These are phyloP conservation scores for Lavandula angustifolia DNA, from an alignment of 257 asterid genomes.

Conservation along the genomic window DNA sequence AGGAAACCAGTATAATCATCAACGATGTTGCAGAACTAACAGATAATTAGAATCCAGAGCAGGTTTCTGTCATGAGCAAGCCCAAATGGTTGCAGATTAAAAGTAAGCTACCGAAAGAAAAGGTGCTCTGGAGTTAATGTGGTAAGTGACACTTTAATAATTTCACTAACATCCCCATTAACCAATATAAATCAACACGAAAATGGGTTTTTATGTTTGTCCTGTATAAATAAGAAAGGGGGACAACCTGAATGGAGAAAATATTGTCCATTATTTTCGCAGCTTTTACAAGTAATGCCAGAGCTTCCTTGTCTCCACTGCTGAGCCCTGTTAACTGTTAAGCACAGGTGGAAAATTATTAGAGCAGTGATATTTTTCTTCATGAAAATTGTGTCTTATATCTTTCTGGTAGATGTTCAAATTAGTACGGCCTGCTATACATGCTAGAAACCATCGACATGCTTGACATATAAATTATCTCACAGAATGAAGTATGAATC, in stretches of 20 bases:
- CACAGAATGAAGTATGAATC: too few relatives aligned
- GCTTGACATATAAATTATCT: too few relatives aligned
- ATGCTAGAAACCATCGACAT: too few relatives aligned
- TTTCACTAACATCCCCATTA: background rate
- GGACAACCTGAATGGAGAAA: constrained; percentile 72
- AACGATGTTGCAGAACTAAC: constrained; percentile 15
- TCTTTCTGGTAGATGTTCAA: background rate
- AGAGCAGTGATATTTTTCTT: constrained; percentile 3
- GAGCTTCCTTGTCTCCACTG: constrained; percentile 70
- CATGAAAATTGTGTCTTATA: constrained; percentile 16
- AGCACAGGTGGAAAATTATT: constrained; percentile 18
- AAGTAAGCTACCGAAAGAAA: background rate
- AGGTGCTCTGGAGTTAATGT: background rate
- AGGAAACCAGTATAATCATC: constrained; percentile 11
- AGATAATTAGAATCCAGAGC: constrained; percentile 10
- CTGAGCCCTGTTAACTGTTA: constrained; percentile 72
- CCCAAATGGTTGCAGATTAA: background rate
- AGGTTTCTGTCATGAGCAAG: constrained; percentile 11
- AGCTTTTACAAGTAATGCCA: constrained; percentile 64
- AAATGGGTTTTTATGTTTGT: constrained; percentile 10
- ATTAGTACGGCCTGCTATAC: too few relatives aligned
- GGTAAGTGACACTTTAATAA: background rate
- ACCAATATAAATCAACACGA: constrained; percentile 5
- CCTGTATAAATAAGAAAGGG: constrained; percentile 1
- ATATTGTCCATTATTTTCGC: constrained; percentile 79